Percentiles rank a stretch among this genome's conserved stretches.
phyloP scores from a whole-genome alignment of 768 basidiomycete genomes.

The Leccinum disarticulatum region DNA sequence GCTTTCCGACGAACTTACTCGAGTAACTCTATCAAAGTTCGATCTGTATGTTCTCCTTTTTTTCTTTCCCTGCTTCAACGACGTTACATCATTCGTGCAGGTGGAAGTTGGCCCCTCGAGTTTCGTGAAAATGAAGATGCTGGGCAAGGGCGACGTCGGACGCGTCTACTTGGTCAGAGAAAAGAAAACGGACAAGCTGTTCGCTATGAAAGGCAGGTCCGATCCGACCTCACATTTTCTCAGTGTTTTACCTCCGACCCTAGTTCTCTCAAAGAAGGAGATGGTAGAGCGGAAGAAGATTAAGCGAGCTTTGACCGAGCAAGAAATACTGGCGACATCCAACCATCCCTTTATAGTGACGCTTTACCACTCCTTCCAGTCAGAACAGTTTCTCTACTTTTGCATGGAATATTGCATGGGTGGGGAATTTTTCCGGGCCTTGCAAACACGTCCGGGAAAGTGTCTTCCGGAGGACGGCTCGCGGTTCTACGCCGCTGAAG shows the following conservation, averaged over 20 bases:
- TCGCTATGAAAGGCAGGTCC: constrained; percentile 95
- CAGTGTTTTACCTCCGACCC: constrained; percentile 29
- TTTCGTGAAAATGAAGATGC: constrained; percentile 95
- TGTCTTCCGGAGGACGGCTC: constrained; percentile 95
- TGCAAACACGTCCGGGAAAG: constrained; percentile 95
- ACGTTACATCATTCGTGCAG: constrained; percentile 36
- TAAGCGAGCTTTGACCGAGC: constrained; percentile 96
- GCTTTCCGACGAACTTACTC: constrained; percentile 95
- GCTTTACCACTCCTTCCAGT: constrained; percentile 98
- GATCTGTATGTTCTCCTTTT: constrained; percentile 55
- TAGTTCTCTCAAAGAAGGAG: constrained; percentile 97
- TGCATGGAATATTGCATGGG: constrained; percentile 99
- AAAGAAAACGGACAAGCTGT: constrained; percentile 95
- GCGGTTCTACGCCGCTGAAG: constrained; percentile 98
- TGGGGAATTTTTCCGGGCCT: constrained; percentile 97
- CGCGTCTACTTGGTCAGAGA: constrained; percentile 97
- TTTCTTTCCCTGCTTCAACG: background rate
- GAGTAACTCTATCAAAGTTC: constrained; percentile 94
- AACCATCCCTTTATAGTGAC: constrained; percentile 99
- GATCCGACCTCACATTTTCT: constrained; percentile 1
- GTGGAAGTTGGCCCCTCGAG: constrained; percentile 93
- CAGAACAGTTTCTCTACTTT: constrained; percentile 95
- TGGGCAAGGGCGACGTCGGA: constrained; percentile 99
- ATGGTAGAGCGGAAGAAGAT: constrained; percentile 99
- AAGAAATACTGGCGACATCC: constrained; percentile 97